Conservation (phyloP, 208 protist genomes). For the Zelonia costaricensis region DNA sequence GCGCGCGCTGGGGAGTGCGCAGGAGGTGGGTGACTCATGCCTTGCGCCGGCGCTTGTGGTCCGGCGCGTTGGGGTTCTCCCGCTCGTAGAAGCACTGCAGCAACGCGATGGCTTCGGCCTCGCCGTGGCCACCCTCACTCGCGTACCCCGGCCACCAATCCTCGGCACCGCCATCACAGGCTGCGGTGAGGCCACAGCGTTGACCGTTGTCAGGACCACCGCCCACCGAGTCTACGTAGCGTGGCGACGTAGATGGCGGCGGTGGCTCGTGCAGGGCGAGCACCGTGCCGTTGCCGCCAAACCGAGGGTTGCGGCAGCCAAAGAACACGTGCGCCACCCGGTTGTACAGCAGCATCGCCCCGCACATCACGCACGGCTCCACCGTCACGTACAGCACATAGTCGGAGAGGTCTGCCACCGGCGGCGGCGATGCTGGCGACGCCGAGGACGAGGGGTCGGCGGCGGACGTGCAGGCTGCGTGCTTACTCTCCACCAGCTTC, state of each 20-base stretch:
- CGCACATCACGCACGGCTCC: conserved; percentile 97
- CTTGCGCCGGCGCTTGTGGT: conserved; percentile 70
- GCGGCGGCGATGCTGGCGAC: neutral
- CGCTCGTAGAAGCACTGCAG: conserved; percentile 82
- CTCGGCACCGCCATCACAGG: too few species aligned
- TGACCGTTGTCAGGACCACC: too few species aligned
- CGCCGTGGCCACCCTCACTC: conserved; percentile 69
- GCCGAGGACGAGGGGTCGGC: neutral
- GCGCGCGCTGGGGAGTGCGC: neutral
- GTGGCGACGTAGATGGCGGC: too few species aligned
- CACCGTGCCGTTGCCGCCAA: conserved; percentile 95
- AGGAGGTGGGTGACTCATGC: neutral
- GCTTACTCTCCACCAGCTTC: conserved; percentile 20
- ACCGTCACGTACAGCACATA: conserved; percentile 94
- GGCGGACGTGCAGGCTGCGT: conserved; percentile 1
- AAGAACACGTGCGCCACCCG: conserved; percentile 84
- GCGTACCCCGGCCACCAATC: conserved; percentile 37
- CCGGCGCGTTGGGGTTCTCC: conserved; percentile 82
- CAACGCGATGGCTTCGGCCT: conserved; percentile 60
- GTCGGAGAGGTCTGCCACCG: conserved; percentile 29
- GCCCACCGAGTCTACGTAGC: too few species aligned
- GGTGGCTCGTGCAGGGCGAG: conserved; percentile 55
- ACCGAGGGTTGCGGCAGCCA: conserved; percentile 93
- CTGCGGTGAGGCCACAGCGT: too few species aligned
- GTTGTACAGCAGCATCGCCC: conserved; percentile 82